These are phyloP conservation scores for Arthrobotrys conoides DNA, from an alignment of 2,329 filamentous ascomycete genomes.

Conservation along the genomic window DNA sequence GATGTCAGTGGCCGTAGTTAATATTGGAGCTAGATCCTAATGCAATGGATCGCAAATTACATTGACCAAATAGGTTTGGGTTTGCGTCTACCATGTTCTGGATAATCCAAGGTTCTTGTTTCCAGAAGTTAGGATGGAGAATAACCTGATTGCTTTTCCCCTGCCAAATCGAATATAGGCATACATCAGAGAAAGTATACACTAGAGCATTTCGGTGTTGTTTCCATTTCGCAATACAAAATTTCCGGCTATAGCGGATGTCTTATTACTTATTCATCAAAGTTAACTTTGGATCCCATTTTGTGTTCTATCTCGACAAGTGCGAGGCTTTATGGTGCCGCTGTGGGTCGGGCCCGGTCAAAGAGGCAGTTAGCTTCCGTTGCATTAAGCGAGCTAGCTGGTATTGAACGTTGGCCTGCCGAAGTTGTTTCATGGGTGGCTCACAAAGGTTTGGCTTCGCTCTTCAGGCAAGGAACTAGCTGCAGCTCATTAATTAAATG, in stretches of 20 bases:
- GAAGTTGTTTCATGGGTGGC: conserved; percentile 11
- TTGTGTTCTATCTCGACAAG: not conserved
- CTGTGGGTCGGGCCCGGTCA: conserved; percentile 28
- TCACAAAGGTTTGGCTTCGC: conserved; percentile 1
- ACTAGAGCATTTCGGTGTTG: not conserved
- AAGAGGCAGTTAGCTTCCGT: conserved; percentile 41
- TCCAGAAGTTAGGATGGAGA: not conserved
- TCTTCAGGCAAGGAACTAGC: not conserved
- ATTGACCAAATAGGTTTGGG: not conserved
- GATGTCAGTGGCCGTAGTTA: not conserved
- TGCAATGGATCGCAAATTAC: not conserved
- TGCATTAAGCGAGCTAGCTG: conserved; percentile 34
- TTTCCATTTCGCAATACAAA: not conserved
- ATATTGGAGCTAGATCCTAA: not conserved
- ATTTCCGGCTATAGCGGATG: conserved; percentile 3
- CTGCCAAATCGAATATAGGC: not conserved
- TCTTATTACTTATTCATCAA: not conserved
- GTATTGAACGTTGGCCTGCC: conserved; percentile 6
- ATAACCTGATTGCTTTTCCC: not conserved
- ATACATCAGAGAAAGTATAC: not conserved
- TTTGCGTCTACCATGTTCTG: not conserved
- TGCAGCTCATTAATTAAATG: conserved; percentile 12
- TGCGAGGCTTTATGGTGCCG: conserved; percentile 1
- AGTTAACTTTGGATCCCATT: not conserved
- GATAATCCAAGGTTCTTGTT: not conserved